Percentiles rank a stretch among this genome's conserved stretches.
Evolutionary conservation across 768 basidiomycete species (phyloP).

Genomic region (Aureoboletus auriporus): DNA sequence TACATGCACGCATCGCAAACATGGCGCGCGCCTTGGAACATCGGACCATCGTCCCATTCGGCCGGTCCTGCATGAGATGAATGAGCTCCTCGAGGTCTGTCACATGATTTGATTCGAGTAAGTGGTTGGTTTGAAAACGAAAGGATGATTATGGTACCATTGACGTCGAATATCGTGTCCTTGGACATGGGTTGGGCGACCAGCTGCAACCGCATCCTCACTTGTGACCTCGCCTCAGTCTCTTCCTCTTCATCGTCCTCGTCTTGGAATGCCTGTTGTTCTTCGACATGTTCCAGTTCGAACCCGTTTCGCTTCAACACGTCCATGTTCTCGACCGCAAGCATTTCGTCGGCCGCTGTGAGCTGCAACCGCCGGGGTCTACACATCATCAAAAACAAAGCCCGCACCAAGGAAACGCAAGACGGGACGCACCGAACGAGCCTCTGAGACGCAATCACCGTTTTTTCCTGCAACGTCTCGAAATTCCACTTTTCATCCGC

Average conservation of each 20-base stretch:
- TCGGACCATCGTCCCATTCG: slow-evolving; percentile 78
- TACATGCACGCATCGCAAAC: slow-evolving; percentile 95
- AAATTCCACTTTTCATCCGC: slow-evolving; percentile 99
- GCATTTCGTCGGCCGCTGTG: slow-evolving; percentile 84
- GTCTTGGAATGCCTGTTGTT: slow-evolving; percentile 8
- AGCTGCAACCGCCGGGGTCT: slow-evolving; percentile 79
- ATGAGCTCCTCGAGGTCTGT: slow-evolving; percentile 92
- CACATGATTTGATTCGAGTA: background rate
- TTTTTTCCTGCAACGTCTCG: slow-evolving; percentile 88
- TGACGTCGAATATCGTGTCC: slow-evolving; percentile 82
- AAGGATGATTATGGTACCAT: slow-evolving; percentile 47
- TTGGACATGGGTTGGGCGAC: slow-evolving; percentile 89
- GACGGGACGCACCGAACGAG: slow-evolving; percentile 62
- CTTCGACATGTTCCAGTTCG: slow-evolving; percentile 62
- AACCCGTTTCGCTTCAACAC: slow-evolving; percentile 86
- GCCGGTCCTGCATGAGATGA: slow-evolving; percentile 75
- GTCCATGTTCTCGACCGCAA: slow-evolving; percentile 85
- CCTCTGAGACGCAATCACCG: slow-evolving; percentile 81
- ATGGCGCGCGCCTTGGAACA: slow-evolving; percentile 91
- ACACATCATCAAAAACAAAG: background rate
- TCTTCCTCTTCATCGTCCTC: slow-evolving; percentile 2
- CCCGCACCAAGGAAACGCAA: background rate
- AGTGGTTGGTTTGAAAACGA: background rate
- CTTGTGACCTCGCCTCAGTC: background rate
- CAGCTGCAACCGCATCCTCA: slow-evolving; percentile 49